Percentiles rank a stretch among this genome's conserved stretches.
phyloP scores from a whole-genome alignment of 2,329 filamentous ascomycete genomes.

The Xylaria arbuscula region DNA sequence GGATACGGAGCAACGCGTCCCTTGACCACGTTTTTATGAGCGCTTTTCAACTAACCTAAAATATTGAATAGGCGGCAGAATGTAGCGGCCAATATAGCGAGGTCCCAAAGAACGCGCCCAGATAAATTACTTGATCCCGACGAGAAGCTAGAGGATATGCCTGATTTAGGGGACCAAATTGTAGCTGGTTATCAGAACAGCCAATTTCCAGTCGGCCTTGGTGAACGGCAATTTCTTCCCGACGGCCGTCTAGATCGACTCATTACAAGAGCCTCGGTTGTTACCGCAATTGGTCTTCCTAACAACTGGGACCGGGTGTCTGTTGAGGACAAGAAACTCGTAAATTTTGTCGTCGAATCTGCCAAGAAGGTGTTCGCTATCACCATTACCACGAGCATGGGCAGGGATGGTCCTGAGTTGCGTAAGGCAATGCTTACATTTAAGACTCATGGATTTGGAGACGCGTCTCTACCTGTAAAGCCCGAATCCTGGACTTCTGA shows the following conservation, averaged over 20 bases:
- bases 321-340: neutral
- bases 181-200: neutral
- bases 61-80: neutral
- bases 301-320: neutral
- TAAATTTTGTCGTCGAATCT: constrained; percentile 3
- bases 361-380: constrained; percentile 8
- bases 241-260: constrained; percentile 7
- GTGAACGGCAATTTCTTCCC: constrained; percentile 1
- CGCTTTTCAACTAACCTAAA: neutral
- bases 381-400: neutral
- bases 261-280: constrained; percentile 11
- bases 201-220: neutral
- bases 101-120: neutral
- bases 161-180: neutral
- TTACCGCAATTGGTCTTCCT: neutral
- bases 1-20: neutral
- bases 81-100: neutral
- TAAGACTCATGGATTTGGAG: constrained; percentile 5
- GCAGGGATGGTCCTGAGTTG: neutral
- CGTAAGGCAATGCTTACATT: neutral
- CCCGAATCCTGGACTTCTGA: neutral
- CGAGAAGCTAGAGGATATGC: neutral
- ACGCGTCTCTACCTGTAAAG: constrained; percentile 2
- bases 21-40: neutral
- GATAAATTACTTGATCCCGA: neutral